Evolutionary conservation across 2,329 filamentous ascomycete species (phyloP).

Genomic region (Aspergillus latus): DNA sequence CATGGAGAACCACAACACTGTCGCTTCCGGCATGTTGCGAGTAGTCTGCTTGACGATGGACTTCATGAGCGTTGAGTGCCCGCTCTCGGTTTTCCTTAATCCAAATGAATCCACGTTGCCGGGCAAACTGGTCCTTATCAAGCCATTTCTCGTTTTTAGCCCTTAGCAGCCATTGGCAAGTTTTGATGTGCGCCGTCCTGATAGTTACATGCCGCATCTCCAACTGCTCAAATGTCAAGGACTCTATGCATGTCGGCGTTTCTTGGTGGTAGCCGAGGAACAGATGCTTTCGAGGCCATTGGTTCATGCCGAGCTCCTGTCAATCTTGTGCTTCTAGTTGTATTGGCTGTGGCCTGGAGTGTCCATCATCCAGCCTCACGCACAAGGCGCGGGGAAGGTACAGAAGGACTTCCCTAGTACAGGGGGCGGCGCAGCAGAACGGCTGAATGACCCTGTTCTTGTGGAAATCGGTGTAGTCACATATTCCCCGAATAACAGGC

Average conservation of each 20-base stretch:
- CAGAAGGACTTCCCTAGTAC: conserved; percentile 6
- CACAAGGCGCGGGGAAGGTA: not conserved
- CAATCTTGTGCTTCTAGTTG: too few relatives aligned
- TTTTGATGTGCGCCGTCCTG: conserved; percentile 33
- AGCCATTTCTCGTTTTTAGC: conserved; percentile 34
- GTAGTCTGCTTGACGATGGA: conserved; percentile 24
- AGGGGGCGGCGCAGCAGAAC: conserved; percentile 13
- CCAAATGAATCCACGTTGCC: conserved; percentile 33
- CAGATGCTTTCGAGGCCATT: too few relatives aligned
- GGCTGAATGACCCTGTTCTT: conserved; percentile 17
- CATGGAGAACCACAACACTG: conserved; percentile 50
- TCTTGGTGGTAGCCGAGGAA: too few relatives aligned
- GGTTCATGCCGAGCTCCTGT: too few relatives aligned
- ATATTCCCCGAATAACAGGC: conserved; percentile 23
- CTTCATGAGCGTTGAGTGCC: conserved; percentile 51
- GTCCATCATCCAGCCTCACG: too few relatives aligned
- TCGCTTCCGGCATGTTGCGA: not conserved
- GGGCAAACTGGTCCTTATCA: conserved; percentile 16
- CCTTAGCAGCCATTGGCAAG: conserved; percentile 12
- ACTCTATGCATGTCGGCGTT: not conserved
- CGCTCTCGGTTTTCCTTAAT: conserved; percentile 43
- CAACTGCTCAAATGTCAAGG: not conserved
- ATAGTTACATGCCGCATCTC: conserved; percentile 24
- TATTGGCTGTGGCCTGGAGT: too few relatives aligned
- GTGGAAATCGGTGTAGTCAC: conserved; percentile 22